Conservation (phyloP, 139 green algal species). For the Picochlorum sp. region DNA sequence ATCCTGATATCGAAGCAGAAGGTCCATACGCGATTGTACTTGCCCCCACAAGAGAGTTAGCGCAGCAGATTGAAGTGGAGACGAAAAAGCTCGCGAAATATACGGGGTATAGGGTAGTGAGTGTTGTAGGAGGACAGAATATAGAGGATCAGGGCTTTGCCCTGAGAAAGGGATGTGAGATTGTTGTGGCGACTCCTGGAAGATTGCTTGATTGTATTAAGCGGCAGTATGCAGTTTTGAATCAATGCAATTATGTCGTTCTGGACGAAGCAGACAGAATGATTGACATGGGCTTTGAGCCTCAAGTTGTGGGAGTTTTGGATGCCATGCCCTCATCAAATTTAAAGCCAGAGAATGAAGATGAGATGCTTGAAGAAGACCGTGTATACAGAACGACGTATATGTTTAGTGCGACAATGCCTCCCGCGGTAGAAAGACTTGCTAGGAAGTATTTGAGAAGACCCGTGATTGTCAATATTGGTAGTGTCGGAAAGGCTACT, state of each 20-base stretch:
- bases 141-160: constrained; percentile 94
- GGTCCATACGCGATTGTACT: constrained; percentile 92
- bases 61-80: constrained; percentile 88
- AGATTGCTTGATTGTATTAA: constrained; percentile 94
- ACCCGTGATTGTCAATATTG: constrained; percentile 85
- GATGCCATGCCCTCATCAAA: constrained; percentile 86
- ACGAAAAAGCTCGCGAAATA: constrained; percentile 65
- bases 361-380: constrained; percentile 41
- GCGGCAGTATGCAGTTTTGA: constrained; percentile 87
- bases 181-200: constrained; percentile 96
- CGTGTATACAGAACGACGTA: constrained; percentile 92
- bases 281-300: constrained; percentile 99
- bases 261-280: constrained; percentile 98
- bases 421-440: constrained; percentile 78
- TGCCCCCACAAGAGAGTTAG: constrained; percentile 89
- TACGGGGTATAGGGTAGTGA: constrained; percentile 65
- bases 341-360: constrained; percentile 87
- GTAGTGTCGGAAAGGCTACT: constrained; percentile 68
- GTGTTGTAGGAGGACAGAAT: constrained; percentile 87
- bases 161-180: constrained; percentile 81
- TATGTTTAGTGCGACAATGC: constrained; percentile 99
- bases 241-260: constrained; percentile 99
- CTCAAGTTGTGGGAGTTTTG: constrained; percentile 82
- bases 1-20: constrained; percentile 63
- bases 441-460: constrained; percentile 78